A percentile compares a stretch with the other conserved stretches of the same genome.
Conservation (phyloP, 2,329 filamentous ascomycete species). For the Helotiales sp. region DNA sequence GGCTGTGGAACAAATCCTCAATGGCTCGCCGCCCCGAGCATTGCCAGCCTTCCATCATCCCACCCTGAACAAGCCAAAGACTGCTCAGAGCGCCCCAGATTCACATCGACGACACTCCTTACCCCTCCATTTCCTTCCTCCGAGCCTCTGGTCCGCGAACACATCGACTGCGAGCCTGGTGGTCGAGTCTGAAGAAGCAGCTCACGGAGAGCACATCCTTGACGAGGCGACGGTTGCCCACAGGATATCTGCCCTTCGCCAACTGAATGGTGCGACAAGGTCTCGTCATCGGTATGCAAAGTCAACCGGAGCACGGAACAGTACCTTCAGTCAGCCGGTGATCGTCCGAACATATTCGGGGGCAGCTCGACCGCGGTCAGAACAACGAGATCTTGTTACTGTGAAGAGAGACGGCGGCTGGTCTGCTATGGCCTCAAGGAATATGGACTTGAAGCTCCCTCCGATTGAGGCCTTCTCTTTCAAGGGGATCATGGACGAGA, state of each 20-base stretch:
- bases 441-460: conserved; percentile 49
- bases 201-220: conserved; percentile 39
- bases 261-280: conserved; percentile 47
- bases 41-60: conserved; percentile 24
- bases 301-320: conserved; percentile 53
- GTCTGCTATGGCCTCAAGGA: conserved; percentile 21
- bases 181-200: conserved; percentile 36
- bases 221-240: conserved; percentile 56
- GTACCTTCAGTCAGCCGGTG: conserved; percentile 64
- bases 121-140: conserved; percentile 34
- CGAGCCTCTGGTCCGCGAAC: conserved; percentile 33
- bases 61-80: conserved; percentile 20
- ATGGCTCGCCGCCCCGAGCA: conserved; percentile 19
- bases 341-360: conserved; percentile 64
- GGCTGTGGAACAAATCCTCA: conserved; percentile 19
- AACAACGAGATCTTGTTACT: conserved; percentile 29
- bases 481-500: conserved; percentile 61
- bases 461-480: conserved; percentile 65
- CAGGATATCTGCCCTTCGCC: conserved; percentile 59
- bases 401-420: conserved; percentile 30
- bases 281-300: conserved; percentile 53
- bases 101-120: conserved; percentile 32
- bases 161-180: conserved; percentile 33
- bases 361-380: conserved; percentile 38
- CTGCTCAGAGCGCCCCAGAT: conserved; percentile 27